Conservation (phyloP, 306 rosid genomes). For the Trichosanthes cucumerina region DNA sequence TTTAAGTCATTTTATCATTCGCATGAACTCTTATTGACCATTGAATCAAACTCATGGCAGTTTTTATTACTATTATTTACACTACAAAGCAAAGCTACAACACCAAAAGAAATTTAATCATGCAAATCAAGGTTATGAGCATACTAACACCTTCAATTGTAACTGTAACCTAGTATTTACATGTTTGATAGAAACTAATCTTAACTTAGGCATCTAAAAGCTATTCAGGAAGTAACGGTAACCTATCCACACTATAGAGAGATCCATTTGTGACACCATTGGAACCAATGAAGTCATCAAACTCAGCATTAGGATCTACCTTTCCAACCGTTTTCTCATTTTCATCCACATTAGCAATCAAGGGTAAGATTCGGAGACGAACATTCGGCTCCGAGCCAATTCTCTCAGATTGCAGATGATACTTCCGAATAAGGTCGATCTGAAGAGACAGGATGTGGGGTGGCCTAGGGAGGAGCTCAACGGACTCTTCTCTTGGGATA, state of each 20-base stretch:
- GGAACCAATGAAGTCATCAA: constrained; percentile 32
- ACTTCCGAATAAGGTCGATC: constrained; percentile 54
- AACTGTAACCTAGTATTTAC: not conserved
- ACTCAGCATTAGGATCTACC: constrained; percentile 21
- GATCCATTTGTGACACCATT: constrained; percentile 43
- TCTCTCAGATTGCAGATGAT: constrained; percentile 50
- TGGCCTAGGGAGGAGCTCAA: constrained; percentile 73
- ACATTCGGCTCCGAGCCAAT: constrained; percentile 26
- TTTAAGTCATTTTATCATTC: not conserved
- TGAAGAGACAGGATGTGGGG: constrained; percentile 46
- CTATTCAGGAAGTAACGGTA: constrained; percentile 72
- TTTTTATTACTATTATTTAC: not conserved
- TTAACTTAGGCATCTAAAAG: not conserved
- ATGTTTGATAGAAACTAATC: not conserved
- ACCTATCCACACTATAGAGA: constrained; percentile 28
- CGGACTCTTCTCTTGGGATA: constrained; percentile 65
- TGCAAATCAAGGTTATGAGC: not conserved
- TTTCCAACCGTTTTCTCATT: constrained; percentile 14
- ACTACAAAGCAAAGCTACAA: not conserved
- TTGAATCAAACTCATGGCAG: not conserved
- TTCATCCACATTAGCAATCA: constrained; percentile 19
- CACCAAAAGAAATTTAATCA: not conserved
- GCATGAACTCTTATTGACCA: not conserved
- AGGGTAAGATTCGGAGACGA: constrained; percentile 61
- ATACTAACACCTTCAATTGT: not conserved